phyloP scores from a whole-genome alignment of 805 yeast genomes.

The Metschnikowia sp. region DNA sequence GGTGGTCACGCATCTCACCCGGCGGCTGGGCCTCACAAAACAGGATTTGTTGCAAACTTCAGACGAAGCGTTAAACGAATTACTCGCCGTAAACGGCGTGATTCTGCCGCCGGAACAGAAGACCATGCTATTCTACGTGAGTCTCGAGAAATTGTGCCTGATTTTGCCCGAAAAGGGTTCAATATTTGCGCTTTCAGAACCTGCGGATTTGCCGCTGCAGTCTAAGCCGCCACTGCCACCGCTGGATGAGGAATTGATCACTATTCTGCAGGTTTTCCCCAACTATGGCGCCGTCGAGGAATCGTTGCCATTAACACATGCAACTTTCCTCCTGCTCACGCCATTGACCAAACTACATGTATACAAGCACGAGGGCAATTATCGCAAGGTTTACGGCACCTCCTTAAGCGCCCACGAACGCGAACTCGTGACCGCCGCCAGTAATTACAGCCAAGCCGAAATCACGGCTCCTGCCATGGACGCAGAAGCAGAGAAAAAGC shows the following conservation, averaged over 20 bases:
- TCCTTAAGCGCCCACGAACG: slow-evolving; percentile 33
- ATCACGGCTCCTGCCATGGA: not conserved
- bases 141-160: slow-evolving; percentile 20
- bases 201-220: not conserved
- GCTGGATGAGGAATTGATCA: slow-evolving; percentile 28
- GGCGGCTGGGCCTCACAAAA: slow-evolving; percentile 14
- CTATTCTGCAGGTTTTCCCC: slow-evolving; percentile 39
- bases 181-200: slow-evolving; percentile 5
- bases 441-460: slow-evolving; percentile 22
- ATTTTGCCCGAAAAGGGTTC: slow-evolving; percentile 18
- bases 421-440: slow-evolving; percentile 29
- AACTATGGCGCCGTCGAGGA: slow-evolving; percentile 33
- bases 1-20: slow-evolving; percentile 21
- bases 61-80: slow-evolving; percentile 20
- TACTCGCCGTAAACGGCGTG: slow-evolving; percentile 18
- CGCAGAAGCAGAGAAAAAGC: not conserved
- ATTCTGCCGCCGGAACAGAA: slow-evolving; percentile 19
- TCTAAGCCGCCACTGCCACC: slow-evolving; percentile 18
- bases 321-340: slow-evolving; percentile 34
- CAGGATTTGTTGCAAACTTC: slow-evolving; percentile 18
- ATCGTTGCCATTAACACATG: slow-evolving; percentile 28
- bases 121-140: slow-evolving; percentile 26
- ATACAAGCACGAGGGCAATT: slow-evolving; percentile 27
- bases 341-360: slow-evolving; percentile 33
- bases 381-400: slow-evolving; percentile 19